phyloP scores from a whole-genome alignment of 2,329 filamentous ascomycete species.

The Geosmithia morbida region DNA sequence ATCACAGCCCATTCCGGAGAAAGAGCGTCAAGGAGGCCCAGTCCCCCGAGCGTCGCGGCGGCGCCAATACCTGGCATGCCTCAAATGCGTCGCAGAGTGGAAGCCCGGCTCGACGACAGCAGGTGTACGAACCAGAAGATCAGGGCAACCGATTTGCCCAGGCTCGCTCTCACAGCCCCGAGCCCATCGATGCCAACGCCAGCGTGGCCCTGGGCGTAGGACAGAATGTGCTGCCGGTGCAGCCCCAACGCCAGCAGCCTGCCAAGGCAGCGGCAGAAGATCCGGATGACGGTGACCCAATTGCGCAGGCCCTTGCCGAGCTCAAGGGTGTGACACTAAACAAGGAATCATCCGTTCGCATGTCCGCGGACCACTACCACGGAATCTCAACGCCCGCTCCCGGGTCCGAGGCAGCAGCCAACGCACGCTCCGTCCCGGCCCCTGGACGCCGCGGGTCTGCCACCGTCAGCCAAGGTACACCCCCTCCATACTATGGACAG shows the following conservation, averaged over 20 bases:
- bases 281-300: constrained; percentile 63
- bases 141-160: constrained; percentile 10
- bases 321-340: constrained; percentile 65
- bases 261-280: constrained; percentile 16
- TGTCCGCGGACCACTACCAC: constrained; percentile 91
- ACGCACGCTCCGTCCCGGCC: constrained; percentile 40
- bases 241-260: constrained; percentile 30
- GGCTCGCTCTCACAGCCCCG: constrained; percentile 49
- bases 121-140: constrained; percentile 20
- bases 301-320: constrained; percentile 83
- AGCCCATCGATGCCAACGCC: constrained; percentile 80
- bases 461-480: constrained; percentile 54
- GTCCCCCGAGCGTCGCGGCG: constrained; percentile 18
- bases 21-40: constrained; percentile 70
- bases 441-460: constrained; percentile 31
- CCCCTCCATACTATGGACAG: constrained; percentile 62
- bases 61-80: constrained; percentile 46
- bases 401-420: constrained; percentile 21
- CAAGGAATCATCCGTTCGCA: constrained; percentile 68
- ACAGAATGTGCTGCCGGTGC: constrained; percentile 91
- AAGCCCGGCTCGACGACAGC: constrained; percentile 20
- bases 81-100: constrained; percentile 11
- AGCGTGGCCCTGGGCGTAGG: constrained; percentile 90
- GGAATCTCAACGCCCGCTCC: constrained; percentile 77
- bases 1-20: constrained; percentile 79